Base-by-base conservation (phyloP, 2,329 filamentous ascomycete genomes). In the Tolypocladium amazonense region DNA sequence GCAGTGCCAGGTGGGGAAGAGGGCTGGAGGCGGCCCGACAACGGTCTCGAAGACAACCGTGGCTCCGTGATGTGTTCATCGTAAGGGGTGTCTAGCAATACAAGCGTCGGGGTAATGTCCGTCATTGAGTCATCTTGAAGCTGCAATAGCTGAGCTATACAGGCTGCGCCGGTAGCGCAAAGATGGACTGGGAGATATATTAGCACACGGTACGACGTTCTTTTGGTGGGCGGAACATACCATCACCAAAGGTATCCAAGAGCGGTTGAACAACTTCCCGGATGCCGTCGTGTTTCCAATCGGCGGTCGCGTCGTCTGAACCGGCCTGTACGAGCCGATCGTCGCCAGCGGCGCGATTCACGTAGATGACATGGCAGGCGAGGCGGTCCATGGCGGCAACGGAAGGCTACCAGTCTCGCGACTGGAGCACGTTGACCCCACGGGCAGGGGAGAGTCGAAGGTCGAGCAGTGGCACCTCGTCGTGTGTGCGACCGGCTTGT, bases 291-390 rank as follows among this genome's bases (percentile, higher is more conserved):
- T 77, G 74, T 35, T 67, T 67, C 68, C 73, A 71, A 60, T 72
- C 71, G 43, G 61, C 37, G 33, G 56, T 20, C n/a, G 37, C 8
- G 11, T 57, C 59, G 59, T 62, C 64, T 35, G 64, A 56, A 63
- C 63, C 60, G 57, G 72, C 65, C 52, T 65, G 69, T 47, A 82
- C 70, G 57, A 77, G 68, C 60, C 78, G 74, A 66, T 82, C 77
- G 62, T 77, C 71, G 65, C 72, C 73, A 62, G 82, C 77, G 62
- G 76, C 74, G 67, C 80, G 80, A 73, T 84, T 81, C 66, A 85
- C 81, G 65, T 85, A 86, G 63, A 86, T 81, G 65, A 85, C 77
- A 70, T 84, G 81, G 70, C 81, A 84, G 61, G 75, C 74, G 67
- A 79, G 76, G 69, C 76, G 77, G 71, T 85, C 82, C 82, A 85